These are phyloP conservation scores for Rhodotorula sp. DNA, from an alignment of 1,284 basidiomycete genomes.

Conservation along the genomic window DNA sequence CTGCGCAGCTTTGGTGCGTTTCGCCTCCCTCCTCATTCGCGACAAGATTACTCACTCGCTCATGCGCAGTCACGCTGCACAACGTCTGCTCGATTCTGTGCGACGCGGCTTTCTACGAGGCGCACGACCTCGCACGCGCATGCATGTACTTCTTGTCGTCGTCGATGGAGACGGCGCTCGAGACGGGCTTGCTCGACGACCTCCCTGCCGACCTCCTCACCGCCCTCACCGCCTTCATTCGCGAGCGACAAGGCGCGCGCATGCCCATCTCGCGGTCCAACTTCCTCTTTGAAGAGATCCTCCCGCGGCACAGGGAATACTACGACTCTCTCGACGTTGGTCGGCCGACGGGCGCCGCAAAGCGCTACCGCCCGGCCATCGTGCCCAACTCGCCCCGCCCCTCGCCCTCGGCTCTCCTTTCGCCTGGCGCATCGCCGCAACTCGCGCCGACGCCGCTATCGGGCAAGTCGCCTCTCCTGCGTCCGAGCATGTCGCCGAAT, in stretches of 20 bases:
- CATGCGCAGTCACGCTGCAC: conserved; percentile 64
- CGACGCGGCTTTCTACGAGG: conserved; percentile 80
- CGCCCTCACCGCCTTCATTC: conserved; percentile 66
- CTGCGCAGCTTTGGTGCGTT: conserved; percentile 58
- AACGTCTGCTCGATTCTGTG: conserved; percentile 80
- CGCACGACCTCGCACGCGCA: conserved; percentile 66
- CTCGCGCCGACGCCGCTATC: conserved; percentile 2
- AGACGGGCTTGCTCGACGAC: conserved; percentile 71
- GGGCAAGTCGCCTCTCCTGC: conserved; percentile 17
- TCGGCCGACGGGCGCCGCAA: conserved; percentile 59
- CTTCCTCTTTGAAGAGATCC: conserved; percentile 60
- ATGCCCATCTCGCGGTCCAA: conserved; percentile 63
- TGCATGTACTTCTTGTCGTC: conserved; percentile 79
- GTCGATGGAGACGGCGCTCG: conserved; percentile 86
- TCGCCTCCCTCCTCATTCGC: neutral
- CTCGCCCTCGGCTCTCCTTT: conserved; percentile 53
- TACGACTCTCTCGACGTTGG: conserved; percentile 80
- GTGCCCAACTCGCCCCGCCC: conserved; percentile 55
- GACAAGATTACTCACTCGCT: conserved; percentile 10
- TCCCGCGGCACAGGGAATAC: conserved; percentile 73
- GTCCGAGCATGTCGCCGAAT: conserved; percentile 3
- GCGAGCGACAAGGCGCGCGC: conserved; percentile 66
- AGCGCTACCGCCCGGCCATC: conserved; percentile 41
- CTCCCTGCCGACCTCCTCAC: conserved; percentile 68
- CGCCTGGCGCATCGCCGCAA: conserved; percentile 37